These are phyloP conservation scores for Rossbeevera mucosa DNA, from an alignment of 768 basidiomycete species.

Conservation along the genomic window DNA sequence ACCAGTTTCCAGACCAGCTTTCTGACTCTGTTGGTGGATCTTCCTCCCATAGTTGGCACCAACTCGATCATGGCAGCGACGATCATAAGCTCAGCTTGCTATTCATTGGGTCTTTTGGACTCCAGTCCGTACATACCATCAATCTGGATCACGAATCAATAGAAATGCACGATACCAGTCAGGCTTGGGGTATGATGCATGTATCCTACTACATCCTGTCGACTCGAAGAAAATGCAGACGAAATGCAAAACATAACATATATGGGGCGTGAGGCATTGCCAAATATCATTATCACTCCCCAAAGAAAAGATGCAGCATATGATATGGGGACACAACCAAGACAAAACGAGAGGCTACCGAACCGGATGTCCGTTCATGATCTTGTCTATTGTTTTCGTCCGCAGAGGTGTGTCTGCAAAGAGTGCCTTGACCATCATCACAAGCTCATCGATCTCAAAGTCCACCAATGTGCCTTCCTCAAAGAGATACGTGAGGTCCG, in stretches of 20 bases:
- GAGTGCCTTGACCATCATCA: conserved; percentile 74
- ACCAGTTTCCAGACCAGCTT: too few relatives aligned
- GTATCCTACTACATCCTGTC: not conserved
- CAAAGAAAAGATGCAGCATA: conserved; percentile 4
- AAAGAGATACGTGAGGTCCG: conserved; percentile 87
- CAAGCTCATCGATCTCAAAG: conserved; percentile 80
- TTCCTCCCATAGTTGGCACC: too few relatives aligned
- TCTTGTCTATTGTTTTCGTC: conserved; percentile 74
- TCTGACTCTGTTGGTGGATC: too few relatives aligned
- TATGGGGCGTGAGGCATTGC: conserved; percentile 7
- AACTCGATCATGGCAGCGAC: too few relatives aligned
- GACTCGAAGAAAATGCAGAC: not conserved
- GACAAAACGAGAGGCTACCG: conserved; percentile 8
- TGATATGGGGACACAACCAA: not conserved
- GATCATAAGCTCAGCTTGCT: too few relatives aligned
- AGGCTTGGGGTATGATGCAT: not conserved
- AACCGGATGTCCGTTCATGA: conserved; percentile 56
- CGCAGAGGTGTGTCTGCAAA: conserved; percentile 85
- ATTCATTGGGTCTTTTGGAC: too few relatives aligned
- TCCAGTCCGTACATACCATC: too few relatives aligned
- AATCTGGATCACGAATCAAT: conserved; percentile 34
- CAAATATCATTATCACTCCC: not conserved
- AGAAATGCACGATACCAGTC: not conserved
- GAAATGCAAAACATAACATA: conserved; percentile 2
- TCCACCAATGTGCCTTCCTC: conserved; percentile 88